A percentile compares a stretch with the other conserved stretches of the same genome.
These are phyloP conservation scores for Furcasterigmium sp. DNA, from an alignment of 2,329 filamentous ascomycete species.

Conservation along the genomic window DNA sequence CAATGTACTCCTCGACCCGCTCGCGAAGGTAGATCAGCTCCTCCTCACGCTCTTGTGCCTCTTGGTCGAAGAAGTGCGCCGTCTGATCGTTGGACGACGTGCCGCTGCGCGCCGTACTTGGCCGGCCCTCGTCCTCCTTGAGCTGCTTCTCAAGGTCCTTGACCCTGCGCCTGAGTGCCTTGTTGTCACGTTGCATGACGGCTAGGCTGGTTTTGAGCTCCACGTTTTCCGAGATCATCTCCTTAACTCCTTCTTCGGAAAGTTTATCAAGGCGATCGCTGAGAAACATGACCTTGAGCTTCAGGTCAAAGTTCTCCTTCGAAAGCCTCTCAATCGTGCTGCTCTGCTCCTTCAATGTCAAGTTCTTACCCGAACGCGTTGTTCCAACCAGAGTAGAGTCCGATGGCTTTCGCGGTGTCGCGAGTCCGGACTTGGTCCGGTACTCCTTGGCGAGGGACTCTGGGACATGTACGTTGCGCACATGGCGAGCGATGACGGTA, in stretches of 20 bases:
- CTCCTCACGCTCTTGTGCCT: constrained; percentile 68
- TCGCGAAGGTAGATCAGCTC: constrained; percentile 83
- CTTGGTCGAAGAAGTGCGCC: constrained; percentile 51
- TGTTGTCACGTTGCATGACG: constrained; percentile 86
- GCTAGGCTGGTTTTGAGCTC: constrained; percentile 88
- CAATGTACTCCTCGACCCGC: constrained; percentile 76
- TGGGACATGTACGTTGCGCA: constrained; percentile 85
- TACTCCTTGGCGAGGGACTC: constrained; percentile 85
- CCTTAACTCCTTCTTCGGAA: constrained; percentile 93
- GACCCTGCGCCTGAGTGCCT: constrained; percentile 71
- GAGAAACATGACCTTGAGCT: constrained; percentile 95
- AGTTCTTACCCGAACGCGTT: constrained; percentile 56
- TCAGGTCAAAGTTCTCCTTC: constrained; percentile 97
- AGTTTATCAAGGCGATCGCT: constrained; percentile 89
- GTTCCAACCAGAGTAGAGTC: constrained; percentile 43
- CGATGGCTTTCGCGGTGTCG: constrained; percentile 51
- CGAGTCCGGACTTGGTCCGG: constrained; percentile 64
- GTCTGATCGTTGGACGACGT: constrained; percentile 54
- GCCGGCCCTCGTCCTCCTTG: constrained; percentile 58
- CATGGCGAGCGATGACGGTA: constrained; percentile 81
- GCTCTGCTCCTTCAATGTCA: constrained; percentile 96
- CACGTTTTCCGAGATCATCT: constrained; percentile 97
- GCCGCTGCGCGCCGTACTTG: constrained; percentile 52
- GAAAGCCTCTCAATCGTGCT: constrained; percentile 93
- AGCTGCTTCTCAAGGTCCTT: constrained; percentile 83